Conservation (phyloP, 352 stramenopile species). For the Pythium guiyangense region DNA sequence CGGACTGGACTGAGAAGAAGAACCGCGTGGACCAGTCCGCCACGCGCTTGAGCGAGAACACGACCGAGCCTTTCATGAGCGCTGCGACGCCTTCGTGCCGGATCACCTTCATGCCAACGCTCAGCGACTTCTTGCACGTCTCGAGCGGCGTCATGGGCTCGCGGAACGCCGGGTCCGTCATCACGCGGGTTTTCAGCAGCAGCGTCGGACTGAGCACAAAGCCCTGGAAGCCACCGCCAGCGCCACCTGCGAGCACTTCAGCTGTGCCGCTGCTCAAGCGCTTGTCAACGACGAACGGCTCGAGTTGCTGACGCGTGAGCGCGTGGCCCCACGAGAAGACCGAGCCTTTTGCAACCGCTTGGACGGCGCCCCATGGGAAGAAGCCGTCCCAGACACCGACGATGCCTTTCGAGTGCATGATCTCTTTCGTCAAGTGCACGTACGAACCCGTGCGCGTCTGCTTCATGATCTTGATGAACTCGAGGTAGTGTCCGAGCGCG, state of each 20-base stretch:
- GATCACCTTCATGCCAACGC: slow-evolving; percentile 89
- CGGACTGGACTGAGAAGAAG: slow-evolving; percentile 87
- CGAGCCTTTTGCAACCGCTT: slow-evolving; percentile 87
- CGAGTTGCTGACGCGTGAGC: slow-evolving; percentile 47
- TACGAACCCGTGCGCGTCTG: slow-evolving; percentile 86
- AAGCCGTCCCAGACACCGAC: slow-evolving; percentile 92
- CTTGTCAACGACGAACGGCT: slow-evolving; percentile 50
- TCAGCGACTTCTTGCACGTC: slow-evolving; percentile 77
- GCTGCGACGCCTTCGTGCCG: slow-evolving; percentile 77
- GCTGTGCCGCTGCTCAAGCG: slow-evolving; percentile 52
- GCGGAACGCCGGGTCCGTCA: slow-evolving; percentile 92
- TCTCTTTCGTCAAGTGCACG: slow-evolving; percentile 64
- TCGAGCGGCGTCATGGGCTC: slow-evolving; percentile 84
- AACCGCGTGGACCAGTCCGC: slow-evolving; percentile 92
- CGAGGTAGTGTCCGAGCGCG: slow-evolving; percentile 86
- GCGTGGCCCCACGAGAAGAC: slow-evolving; percentile 90
- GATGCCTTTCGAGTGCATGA: slow-evolving; percentile 87
- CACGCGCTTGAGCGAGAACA: slow-evolving; percentile 92
- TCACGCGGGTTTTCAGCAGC: slow-evolving; percentile 93
- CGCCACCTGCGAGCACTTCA: slow-evolving; percentile 84
- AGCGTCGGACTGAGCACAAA: slow-evolving; percentile 90
- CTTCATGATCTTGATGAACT: slow-evolving; percentile 95
- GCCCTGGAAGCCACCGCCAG: slow-evolving; percentile 91
- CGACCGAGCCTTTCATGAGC: slow-evolving; percentile 90
- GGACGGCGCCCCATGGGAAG: slow-evolving; percentile 89